A percentile compares a stretch with the other conserved stretches of the same genome.
phyloP scores from a whole-genome alignment of 495 filamentous ascomycete genomes.

The Penicillium coprophilum region DNA sequence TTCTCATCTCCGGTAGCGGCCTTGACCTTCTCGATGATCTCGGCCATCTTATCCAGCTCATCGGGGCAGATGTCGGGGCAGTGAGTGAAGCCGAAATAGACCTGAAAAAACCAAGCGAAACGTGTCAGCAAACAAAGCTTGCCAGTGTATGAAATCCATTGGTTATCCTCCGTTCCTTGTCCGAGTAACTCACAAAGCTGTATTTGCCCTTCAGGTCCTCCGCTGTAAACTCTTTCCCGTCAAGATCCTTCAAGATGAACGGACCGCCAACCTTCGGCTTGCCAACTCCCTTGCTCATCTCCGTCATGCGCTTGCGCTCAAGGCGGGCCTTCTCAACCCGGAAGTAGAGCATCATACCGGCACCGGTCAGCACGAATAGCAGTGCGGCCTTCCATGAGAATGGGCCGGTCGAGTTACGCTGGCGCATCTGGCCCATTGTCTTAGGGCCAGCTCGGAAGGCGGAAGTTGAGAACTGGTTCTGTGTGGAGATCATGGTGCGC shows the following conservation, averaged over 20 bases:
- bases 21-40: slow-evolving; percentile 81
- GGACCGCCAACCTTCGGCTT: slow-evolving; percentile 88
- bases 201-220: slow-evolving; percentile 84
- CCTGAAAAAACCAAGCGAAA: slow-evolving; percentile 39
- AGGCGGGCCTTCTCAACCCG: slow-evolving; percentile 84
- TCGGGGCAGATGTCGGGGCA: slow-evolving; percentile 99
- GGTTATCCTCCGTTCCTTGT: neutral
- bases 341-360: slow-evolving; percentile 83
- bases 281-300: slow-evolving; percentile 89
- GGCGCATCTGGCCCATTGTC: slow-evolving; percentile 47
- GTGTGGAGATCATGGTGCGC: slow-evolving; percentile 16
- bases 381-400: slow-evolving; percentile 89
- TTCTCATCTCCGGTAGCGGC: slow-evolving; percentile 46
- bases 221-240: slow-evolving; percentile 72
- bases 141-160: neutral
- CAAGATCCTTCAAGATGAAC: slow-evolving; percentile 78
- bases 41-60: slow-evolving; percentile 97
- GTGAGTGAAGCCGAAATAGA: slow-evolving; percentile 98
- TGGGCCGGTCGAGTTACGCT: slow-evolving; percentile 53
- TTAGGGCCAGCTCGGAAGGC: slow-evolving; percentile 26
- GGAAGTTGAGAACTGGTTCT: slow-evolving; percentile 37
- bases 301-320: slow-evolving; percentile 79
- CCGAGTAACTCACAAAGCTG: slow-evolving; percentile 56
- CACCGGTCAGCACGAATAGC: slow-evolving; percentile 78
- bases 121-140: neutral